Conservation (phyloP, 495 filamentous ascomycete species). For the Aspergillus asperescens region DNA sequence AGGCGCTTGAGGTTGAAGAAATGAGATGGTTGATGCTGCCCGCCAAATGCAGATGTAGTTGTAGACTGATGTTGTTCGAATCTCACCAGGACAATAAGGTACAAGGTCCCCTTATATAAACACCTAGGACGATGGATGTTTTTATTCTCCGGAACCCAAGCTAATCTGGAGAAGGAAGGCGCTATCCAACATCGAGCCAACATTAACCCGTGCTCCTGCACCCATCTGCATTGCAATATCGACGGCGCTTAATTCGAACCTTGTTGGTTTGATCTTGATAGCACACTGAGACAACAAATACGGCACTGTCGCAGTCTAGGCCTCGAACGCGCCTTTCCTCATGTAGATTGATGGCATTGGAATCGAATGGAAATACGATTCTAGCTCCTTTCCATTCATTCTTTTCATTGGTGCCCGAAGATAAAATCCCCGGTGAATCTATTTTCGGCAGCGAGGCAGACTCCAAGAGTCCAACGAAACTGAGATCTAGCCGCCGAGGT, state of each 20-base stretch:
- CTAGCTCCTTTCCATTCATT: neutral
- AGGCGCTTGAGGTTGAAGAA: neutral
- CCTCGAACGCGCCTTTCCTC: neutral
- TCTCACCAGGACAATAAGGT: neutral
- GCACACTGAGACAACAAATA: neutral
- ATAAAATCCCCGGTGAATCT: neutral
- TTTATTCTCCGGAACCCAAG: neutral
- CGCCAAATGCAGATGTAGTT: neutral
- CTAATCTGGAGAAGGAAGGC: neutral
- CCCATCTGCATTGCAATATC: conserved; percentile 14
- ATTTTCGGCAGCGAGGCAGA: conserved; percentile 8
- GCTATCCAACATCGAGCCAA: neutral
- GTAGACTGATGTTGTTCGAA: neutral
- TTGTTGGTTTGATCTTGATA: conserved; percentile 13
- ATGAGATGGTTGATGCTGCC: neutral
- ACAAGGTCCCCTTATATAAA: conserved; percentile 3
- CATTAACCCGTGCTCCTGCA: neutral
- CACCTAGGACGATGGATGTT: neutral
- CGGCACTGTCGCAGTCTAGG: neutral
- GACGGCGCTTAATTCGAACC: conserved; percentile 15
- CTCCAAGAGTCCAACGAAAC: neutral
- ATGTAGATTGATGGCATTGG: neutral
- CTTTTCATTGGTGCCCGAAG: neutral
- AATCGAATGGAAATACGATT: neutral
- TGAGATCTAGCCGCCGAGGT: conserved; percentile 1